Percentiles rank a stretch among this genome's conserved stretches.
phyloP scores from a whole-genome alignment of 2,329 filamentous ascomycete species.

The Bipolaris gigantea region DNA sequence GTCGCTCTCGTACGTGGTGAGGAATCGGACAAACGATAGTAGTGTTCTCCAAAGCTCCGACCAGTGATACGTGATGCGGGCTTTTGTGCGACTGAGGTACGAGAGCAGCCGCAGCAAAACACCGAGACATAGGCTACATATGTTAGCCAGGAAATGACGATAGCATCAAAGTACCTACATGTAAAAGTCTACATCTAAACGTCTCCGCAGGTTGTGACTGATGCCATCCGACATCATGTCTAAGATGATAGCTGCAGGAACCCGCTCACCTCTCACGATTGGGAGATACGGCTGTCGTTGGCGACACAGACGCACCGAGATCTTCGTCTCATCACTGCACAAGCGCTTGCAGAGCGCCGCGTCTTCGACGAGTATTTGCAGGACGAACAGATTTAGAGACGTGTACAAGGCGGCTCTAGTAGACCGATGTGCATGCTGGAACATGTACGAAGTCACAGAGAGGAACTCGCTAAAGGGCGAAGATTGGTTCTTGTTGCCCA shows the following conservation, averaged over 20 bases:
- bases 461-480: constrained; percentile 79
- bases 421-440: constrained; percentile 90
- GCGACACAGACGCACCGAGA: constrained; percentile 78
- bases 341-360: constrained; percentile 78
- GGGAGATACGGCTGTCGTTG: constrained; percentile 87
- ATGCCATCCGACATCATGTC: constrained; percentile 89
- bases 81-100: constrained; percentile 79
- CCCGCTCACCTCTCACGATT: constrained; percentile 68
- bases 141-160: neutral
- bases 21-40: constrained; percentile 83
- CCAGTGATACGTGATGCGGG: constrained; percentile 88
- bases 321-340: constrained; percentile 76
- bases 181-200: constrained; percentile 84
- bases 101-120: constrained; percentile 82
- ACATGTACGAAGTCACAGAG: constrained; percentile 86
- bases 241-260: constrained; percentile 74
- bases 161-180: constrained; percentile 48
- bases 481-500: constrained; percentile 65
- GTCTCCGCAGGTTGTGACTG: constrained; percentile 87
- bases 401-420: constrained; percentile 77
- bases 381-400: constrained; percentile 79
- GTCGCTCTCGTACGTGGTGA: constrained; percentile 82
- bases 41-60: constrained; percentile 90
- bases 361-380: constrained; percentile 87
- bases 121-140: constrained; percentile 68